Conservation (phyloP, 108 stramenopile genomes). For the Chaetoceros tenuissimus region DNA sequence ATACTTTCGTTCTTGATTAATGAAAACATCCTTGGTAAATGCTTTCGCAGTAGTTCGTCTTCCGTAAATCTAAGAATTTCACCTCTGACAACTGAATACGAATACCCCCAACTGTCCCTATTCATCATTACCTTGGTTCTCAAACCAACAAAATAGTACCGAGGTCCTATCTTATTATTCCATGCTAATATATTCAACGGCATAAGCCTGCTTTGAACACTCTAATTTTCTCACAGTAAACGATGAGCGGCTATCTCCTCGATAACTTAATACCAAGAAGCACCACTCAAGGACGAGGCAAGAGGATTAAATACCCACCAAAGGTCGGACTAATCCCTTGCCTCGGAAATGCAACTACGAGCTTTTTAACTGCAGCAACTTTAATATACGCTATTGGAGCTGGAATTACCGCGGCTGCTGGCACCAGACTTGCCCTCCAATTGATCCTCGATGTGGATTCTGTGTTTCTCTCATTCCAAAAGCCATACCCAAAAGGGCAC, state of each 20-base stretch:
- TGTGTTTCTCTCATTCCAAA: slow-evolving; percentile 96
- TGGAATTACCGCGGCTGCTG: slow-evolving; percentile 85
- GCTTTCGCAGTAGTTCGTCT: slow-evolving; percentile 99
- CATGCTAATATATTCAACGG: slow-evolving; percentile 96
- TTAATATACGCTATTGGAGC: slow-evolving; percentile 78
- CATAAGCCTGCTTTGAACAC: slow-evolving; percentile 98
- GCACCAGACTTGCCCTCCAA: slow-evolving; percentile 95
- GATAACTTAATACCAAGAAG: slow-evolving; percentile 87
- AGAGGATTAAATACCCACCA: slow-evolving; percentile 32
- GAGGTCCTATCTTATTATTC: slow-evolving; percentile 94
- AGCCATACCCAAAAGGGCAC: slow-evolving; percentile 89
- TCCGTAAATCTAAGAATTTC: slow-evolving; percentile 97
- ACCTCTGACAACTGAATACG: slow-evolving; percentile 97
- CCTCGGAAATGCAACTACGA: slow-evolving; percentile 37
- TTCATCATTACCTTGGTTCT: slow-evolving; percentile 95
- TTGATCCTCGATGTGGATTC: slow-evolving; percentile 94
- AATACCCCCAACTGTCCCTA: slow-evolving; percentile 97
- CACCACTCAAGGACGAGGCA: slow-evolving; percentile 78
- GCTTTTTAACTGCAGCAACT: slow-evolving; percentile 48
- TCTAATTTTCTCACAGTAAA: slow-evolving; percentile 98
- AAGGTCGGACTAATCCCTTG: slow-evolving; percentile 6
- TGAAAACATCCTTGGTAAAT: slow-evolving; percentile 99
- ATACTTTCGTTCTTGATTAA: slow-evolving; percentile 99
- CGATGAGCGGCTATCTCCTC: slow-evolving; percentile 82
- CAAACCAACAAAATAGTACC: slow-evolving; percentile 99